Evolutionary conservation across 495 filamentous ascomycete genomes (phyloP).

Genomic region (Annulohypoxylon bovei): DNA sequence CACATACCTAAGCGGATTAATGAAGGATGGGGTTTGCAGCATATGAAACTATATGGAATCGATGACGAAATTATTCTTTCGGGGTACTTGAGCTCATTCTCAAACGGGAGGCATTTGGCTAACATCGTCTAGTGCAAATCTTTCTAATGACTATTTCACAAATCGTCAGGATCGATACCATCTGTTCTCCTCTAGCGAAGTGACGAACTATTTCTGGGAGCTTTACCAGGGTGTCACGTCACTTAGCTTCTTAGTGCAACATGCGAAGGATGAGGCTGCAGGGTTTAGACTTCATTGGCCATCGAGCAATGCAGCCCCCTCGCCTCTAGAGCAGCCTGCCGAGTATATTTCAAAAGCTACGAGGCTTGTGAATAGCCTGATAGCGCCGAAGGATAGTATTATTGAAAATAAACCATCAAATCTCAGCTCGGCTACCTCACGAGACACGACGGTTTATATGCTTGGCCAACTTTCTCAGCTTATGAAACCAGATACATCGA

Average conservation of each 20-base stretch:
- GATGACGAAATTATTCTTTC: constrained; percentile 97
- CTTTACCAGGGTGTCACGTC: constrained; percentile 81
- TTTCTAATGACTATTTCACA: constrained; percentile 95
- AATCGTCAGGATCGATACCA: constrained; percentile 96
- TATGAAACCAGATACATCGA: constrained; percentile 79
- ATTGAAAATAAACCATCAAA: constrained; percentile 3
- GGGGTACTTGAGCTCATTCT: constrained; percentile 62
- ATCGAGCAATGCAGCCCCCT: constrained; percentile 71
- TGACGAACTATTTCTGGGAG: constrained; percentile 83
- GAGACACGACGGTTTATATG: constrained; percentile 84
- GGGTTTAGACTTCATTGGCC: constrained; percentile 86
- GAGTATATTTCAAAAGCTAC: constrained; percentile 75
- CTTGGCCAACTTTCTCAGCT: constrained; percentile 86
- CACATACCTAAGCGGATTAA: constrained; percentile 89
- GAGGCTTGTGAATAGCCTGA: constrained; percentile 69
- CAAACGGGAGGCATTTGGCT: background rate
- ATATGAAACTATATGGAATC: constrained; percentile 98
- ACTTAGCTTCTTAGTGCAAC: constrained; percentile 82
- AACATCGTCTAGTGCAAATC: constrained; percentile 72
- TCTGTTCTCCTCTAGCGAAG: constrained; percentile 77
- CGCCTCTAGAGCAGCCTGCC: constrained; percentile 74
- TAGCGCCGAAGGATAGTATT: constrained; percentile 53
- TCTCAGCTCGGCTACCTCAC: constrained; percentile 25
- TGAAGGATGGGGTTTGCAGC: constrained; percentile 97
- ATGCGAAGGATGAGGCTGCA: constrained; percentile 62